Evolutionary conservation across 2,329 filamentous ascomycete species (phyloP).

Genomic region (Diaporthe eres): DNA sequence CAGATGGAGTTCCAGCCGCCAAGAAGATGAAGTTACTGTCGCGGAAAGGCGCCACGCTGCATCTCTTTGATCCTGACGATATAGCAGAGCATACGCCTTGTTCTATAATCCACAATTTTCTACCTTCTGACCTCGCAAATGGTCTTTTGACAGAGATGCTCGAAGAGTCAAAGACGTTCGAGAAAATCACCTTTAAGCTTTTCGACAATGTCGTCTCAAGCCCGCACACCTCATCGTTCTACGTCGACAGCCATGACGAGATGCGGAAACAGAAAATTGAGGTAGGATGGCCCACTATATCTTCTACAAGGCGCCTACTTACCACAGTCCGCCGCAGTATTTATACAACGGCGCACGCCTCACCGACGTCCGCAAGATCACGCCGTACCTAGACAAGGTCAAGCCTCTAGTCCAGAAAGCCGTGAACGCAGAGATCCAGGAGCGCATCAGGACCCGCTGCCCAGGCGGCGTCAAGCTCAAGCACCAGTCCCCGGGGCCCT

Average conservation of each 20-base stretch:
- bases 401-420: slow-evolving; percentile 78
- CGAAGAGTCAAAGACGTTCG: slow-evolving; percentile 78
- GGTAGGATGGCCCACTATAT: neutral
- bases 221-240: slow-evolving; percentile 88
- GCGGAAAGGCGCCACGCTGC: slow-evolving; percentile 85
- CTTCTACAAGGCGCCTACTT: neutral
- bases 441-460: slow-evolving; percentile 78
- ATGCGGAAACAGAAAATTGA: slow-evolving; percentile 79
- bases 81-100: slow-evolving; percentile 89
- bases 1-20: slow-evolving; percentile 37
- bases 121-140: slow-evolving; percentile 80
- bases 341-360: slow-evolving; percentile 85
- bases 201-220: slow-evolving; percentile 90
- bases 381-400: slow-evolving; percentile 79
- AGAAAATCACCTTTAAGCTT: slow-evolving; percentile 82
- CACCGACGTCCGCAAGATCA: slow-evolving; percentile 82
- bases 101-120: slow-evolving; percentile 92
- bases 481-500: slow-evolving; percentile 80
- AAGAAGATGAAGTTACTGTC: slow-evolving; percentile 70
- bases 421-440: slow-evolving; percentile 83
- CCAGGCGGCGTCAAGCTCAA: slow-evolving; percentile 80
- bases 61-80: slow-evolving; percentile 85
- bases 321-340: slow-evolving; percentile 60
- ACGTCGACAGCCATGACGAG: slow-evolving; percentile 82
- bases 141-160: slow-evolving; percentile 82